Percentiles rank a stretch among this genome's conserved stretches.
phyloP scores from a whole-genome alignment of 2,329 filamentous ascomycete species.

The Cladosporium sp. region DNA sequence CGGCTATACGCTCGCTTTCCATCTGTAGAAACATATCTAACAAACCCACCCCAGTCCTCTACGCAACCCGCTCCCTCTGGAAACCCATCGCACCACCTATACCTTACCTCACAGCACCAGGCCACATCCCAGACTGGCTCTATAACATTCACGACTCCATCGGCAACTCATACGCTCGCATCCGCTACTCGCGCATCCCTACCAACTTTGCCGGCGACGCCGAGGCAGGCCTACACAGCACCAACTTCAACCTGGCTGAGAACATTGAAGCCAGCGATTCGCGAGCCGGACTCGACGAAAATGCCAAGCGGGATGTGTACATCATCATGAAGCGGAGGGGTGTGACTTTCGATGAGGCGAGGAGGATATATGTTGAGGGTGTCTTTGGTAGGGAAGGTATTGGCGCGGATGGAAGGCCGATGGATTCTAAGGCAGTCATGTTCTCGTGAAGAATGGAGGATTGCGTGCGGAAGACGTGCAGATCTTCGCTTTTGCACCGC shows the following conservation, averaged over 20 bases:
- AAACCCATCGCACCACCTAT: conserved; percentile 60
- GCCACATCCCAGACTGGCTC: conserved; percentile 48
- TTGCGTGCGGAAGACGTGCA: not conserved
- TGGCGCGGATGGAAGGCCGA: conserved; percentile 77
- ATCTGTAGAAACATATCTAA: conserved; percentile 14
- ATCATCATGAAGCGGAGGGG: conserved; percentile 83
- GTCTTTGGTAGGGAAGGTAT: conserved; percentile 85
- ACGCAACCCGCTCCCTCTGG: conserved; percentile 78
- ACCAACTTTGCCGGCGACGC: conserved; percentile 73
- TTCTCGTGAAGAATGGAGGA: conserved; percentile 64
- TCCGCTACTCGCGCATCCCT: conserved; percentile 74
- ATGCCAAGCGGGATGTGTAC: conserved; percentile 75
- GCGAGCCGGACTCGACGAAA: conserved; percentile 74
- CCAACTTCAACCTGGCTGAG: conserved; percentile 73
- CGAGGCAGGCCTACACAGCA: conserved; percentile 78
- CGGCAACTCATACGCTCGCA: conserved; percentile 43
- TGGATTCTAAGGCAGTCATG: conserved; percentile 92
- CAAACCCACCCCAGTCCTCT: conserved; percentile 54
- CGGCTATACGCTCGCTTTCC: not conserved
- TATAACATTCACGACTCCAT: conserved; percentile 45
- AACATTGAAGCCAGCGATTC: conserved; percentile 78
- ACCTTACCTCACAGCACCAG: conserved; percentile 46
- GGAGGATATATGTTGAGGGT: conserved; percentile 79
- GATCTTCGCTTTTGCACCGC: not conserved
- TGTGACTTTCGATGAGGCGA: conserved; percentile 85